Percentiles rank a stretch among this genome's conserved stretches.
Conservation (phyloP, 805 yeast species). For the Martiniozyma abietophila region DNA sequence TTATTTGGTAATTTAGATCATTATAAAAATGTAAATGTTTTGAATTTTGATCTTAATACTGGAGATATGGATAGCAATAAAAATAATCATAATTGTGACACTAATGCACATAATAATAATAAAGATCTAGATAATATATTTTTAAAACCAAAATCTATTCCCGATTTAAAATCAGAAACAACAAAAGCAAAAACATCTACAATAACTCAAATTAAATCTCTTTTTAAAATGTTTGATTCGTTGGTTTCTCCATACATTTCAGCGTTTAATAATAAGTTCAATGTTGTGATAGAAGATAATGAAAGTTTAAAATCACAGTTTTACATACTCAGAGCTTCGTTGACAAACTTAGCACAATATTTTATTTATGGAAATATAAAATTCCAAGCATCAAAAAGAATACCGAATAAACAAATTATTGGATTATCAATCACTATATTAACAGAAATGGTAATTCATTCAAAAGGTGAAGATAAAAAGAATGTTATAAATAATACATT, state of each 20-base stretch:
- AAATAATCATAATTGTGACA: too few relatives aligned
- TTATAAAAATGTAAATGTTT: constrained; percentile 10
- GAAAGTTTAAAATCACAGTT: neutral
- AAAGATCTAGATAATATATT: too few relatives aligned
- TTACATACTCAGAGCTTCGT: neutral
- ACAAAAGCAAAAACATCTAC: too few relatives aligned
- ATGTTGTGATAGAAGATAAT: neutral
- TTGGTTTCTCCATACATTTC: too few relatives aligned
- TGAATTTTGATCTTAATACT: constrained; percentile 12
- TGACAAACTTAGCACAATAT: neutral
- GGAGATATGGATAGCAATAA: neutral
- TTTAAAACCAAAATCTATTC: too few relatives aligned
- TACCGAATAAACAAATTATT: constrained; percentile 46
- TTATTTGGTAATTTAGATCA: constrained; percentile 23
- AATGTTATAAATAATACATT: constrained; percentile 45
- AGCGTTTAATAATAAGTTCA: too few relatives aligned
- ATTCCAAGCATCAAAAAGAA: constrained; percentile 51
- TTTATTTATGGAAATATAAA: constrained; percentile 10
- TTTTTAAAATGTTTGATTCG: too few relatives aligned
- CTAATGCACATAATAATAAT: too few relatives aligned
- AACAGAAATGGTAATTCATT: constrained; percentile 47
- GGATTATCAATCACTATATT: constrained; percentile 59
- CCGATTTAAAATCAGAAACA: too few relatives aligned
- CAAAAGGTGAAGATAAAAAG: constrained; percentile 55
- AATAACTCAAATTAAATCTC: too few relatives aligned